Evolutionary conservation across 2,329 filamentous ascomycete genomes (phyloP).

Genomic region (Aspergillus sp.): DNA sequence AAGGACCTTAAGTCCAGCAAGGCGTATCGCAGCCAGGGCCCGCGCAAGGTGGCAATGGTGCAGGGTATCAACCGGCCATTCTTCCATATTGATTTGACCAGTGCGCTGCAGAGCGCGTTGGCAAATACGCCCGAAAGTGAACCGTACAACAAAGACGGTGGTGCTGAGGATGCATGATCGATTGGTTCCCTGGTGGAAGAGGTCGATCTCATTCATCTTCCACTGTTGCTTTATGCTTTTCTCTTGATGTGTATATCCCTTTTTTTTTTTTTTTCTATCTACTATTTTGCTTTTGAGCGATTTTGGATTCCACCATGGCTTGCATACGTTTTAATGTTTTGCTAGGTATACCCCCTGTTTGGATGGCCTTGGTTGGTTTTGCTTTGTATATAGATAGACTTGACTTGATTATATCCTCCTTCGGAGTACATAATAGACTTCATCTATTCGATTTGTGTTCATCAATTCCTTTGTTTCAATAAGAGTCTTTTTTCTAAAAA

Average conservation of each 20-base stretch:
- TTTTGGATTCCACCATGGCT: not conserved
- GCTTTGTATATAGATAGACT: not conserved
- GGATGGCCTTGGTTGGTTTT: not conserved
- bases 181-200: not conserved
- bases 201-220: not conserved
- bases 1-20: slow-evolving; percentile 45
- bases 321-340: not conserved
- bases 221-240: too few species aligned
- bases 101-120: slow-evolving; percentile 79
- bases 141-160: not conserved
- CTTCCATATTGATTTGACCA: slow-evolving; percentile 90
- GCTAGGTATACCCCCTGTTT: not conserved
- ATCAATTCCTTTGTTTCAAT: too few species aligned
- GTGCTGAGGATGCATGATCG: not conserved
- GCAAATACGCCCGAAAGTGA: slow-evolving; percentile 58
- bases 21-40: slow-evolving; percentile 29
- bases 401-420: not conserved
- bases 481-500: too few species aligned
- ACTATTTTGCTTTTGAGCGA: not conserved
- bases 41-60: slow-evolving; percentile 55
- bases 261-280: not conserved
- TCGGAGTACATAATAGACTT: too few species aligned
- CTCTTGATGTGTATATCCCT: not conserved
- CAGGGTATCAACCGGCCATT: slow-evolving; percentile 83
- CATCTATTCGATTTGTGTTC: too few species aligned